Evolutionary conservation across 2,329 filamentous ascomycete genomes (phyloP), one percentile per base, ranked within the genome.

Genomic region (Xylaria sp.): DNA sequence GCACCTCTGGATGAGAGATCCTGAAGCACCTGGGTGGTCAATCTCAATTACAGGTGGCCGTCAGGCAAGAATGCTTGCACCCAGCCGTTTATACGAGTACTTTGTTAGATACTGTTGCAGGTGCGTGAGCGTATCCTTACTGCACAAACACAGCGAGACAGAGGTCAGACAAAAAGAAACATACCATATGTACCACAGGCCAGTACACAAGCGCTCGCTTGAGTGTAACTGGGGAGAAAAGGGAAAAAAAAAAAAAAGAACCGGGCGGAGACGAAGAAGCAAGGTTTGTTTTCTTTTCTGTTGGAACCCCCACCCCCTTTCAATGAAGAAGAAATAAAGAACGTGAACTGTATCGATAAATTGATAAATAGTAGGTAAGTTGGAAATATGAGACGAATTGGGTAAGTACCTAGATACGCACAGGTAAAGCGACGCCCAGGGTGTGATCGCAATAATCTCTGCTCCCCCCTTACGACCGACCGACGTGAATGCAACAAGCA

Each of bases 361-460:
- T 43, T 12, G 19, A 23, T 46, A 28, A 15, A 46, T 25, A n/a
- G n/a, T n/a, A n/a, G n/a, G n/a, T n/a, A 15, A 28, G 11, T n/a
- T 15, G 12, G 11, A 25, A 4, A 5, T 15, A 19, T 31, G 9
- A n/a, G n/a, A 31, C 28, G 28, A 9, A 31, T 31, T 5, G 28
- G 28, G 28, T 31, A 31, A 9, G 28, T 31, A 31, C 4, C 4
- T 31, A n/a, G n/a, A n/a, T n/a, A n/a, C n/a, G n/a, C n/a, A 14
- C 5, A 4, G 54, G 35, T 57, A 57, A 31, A 45, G 7, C 19
- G 25, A 58, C 60, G 21, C 60, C 60, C 11, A 3, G 60, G 42
- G 49, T 12, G 53, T 53, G 19, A 4, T 46, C 28, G 28, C 42
- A 46, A 53, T 33, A 14, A 31, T 31, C 14, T 14, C 11, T 15